These are phyloP conservation scores for Lachancea kluyveri DNA, from an alignment of 805 yeast genomes.

Conservation along the genomic window DNA sequence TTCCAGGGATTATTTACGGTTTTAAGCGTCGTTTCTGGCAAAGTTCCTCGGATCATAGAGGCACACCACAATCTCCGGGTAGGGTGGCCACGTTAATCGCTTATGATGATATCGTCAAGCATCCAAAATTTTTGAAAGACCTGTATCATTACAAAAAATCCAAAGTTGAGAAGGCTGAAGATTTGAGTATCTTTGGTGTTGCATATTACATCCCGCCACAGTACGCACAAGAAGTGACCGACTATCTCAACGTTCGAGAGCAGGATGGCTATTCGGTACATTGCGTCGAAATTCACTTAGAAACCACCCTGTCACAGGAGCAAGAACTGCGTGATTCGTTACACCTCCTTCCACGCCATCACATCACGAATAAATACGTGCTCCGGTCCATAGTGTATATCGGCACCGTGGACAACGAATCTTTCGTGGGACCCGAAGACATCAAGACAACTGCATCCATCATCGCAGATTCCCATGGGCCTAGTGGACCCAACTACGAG, in stretches of 20 bases:
- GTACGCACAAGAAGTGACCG: slow-evolving; percentile 52
- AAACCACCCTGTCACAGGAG: slow-evolving; percentile 21
- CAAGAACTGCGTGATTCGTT: slow-evolving; percentile 19
- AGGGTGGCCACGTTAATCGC: slow-evolving; percentile 80
- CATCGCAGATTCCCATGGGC: slow-evolving; percentile 57
- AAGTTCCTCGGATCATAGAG: slow-evolving; percentile 82
- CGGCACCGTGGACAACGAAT: slow-evolving; percentile 73
- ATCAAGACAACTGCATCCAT: slow-evolving; percentile 52
- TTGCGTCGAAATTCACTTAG: slow-evolving; percentile 54
- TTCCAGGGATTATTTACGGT: slow-evolving; percentile 73
- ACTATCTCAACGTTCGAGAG: slow-evolving; percentile 74
- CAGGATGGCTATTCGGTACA: slow-evolving; percentile 82
- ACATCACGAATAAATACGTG: slow-evolving; percentile 33
- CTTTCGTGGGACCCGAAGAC: slow-evolving; percentile 80
- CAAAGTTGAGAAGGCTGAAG: slow-evolving; percentile 29
- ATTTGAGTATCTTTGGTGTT: slow-evolving; percentile 65
- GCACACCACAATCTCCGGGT: slow-evolving; percentile 82
- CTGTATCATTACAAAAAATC: slow-evolving; percentile 22
- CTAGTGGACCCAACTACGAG: slow-evolving; percentile 76
- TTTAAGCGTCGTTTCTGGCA: slow-evolving; percentile 88
- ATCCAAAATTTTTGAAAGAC: slow-evolving; percentile 38
- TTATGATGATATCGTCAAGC: slow-evolving; percentile 42
- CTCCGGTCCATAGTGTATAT: slow-evolving; percentile 67
- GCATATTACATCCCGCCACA: slow-evolving; percentile 75
- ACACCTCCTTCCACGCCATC: slow-evolving; percentile 26